Conservation (phyloP, 1,139 yeast genomes). For the Magnusiomyces fungicola region DNA sequence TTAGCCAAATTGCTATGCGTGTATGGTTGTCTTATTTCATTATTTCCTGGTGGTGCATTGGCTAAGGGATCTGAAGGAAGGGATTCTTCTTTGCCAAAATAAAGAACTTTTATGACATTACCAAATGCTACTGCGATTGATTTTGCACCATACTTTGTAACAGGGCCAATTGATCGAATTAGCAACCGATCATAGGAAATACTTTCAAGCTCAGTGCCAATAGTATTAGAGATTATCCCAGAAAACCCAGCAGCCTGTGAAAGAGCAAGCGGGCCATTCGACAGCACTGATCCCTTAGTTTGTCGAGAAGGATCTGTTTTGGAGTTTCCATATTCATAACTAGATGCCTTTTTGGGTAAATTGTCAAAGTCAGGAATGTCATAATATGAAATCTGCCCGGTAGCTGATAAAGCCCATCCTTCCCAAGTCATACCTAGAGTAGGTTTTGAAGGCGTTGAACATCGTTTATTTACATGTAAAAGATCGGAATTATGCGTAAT, state of each 20-base stretch:
- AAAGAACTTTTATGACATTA: conserved; percentile 59
- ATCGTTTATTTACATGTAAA: too few species aligned
- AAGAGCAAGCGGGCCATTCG: too few species aligned
- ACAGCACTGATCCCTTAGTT: background rate
- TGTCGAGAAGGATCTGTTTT: background rate
- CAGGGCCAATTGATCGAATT: conserved; percentile 46
- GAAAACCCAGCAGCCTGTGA: too few species aligned
- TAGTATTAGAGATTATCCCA: conserved; percentile 11
- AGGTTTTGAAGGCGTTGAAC: conserved; percentile 13
- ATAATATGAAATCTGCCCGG: conserved; percentile 54
- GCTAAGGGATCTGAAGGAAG: conserved; percentile 3
- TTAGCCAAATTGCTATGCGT: conserved; percentile 1
- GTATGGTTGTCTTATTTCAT: background rate
- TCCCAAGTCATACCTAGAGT: conserved; percentile 48
- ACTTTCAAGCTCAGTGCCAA: conserved; percentile 14
- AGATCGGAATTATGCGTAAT: too few species aligned
- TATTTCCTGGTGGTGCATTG: background rate
- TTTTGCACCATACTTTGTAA: conserved; percentile 66
- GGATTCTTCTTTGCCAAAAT: conserved; percentile 54
- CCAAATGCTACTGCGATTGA: conserved; percentile 71
- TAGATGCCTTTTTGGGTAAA: background rate
- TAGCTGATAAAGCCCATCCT: conserved; percentile 67
- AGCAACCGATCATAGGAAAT: conserved; percentile 28
- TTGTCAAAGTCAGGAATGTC: conserved; percentile 49
- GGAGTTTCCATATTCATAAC: background rate